Conservation (phyloP, 2,329 filamentous ascomycete species). For the Plectosphaerella cucumerina region DNA sequence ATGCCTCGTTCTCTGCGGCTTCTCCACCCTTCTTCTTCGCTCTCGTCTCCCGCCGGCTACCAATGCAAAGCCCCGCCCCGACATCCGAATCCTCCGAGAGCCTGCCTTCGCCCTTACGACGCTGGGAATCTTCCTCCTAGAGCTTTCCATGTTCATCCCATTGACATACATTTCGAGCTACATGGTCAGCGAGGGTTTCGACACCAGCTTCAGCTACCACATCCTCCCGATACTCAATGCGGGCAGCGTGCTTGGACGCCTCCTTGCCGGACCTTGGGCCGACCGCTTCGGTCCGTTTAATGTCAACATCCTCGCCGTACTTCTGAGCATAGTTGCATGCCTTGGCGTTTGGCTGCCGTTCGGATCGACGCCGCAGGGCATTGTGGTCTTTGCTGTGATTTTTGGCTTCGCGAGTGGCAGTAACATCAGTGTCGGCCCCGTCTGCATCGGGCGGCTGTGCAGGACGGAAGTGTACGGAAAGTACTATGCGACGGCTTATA, state of each 20-base stretch:
- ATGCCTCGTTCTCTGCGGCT: constrained; percentile 29
- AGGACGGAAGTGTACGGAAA: constrained; percentile 7
- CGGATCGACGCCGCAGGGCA: constrained; percentile 21
- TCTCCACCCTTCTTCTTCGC: constrained; percentile 34
- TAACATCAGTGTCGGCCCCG: constrained; percentile 36
- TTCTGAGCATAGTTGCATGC: constrained; percentile 27
- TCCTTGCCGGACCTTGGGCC: constrained; percentile 39
- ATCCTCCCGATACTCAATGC: constrained; percentile 40
- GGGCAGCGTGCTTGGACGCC: constrained; percentile 39
- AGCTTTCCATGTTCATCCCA: constrained; percentile 41
- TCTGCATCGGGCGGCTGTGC: constrained; percentile 27
- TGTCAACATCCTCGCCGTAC: constrained; percentile 25
- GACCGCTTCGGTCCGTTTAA: constrained; percentile 37
- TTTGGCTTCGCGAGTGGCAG: constrained; percentile 42
- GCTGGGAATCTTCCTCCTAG: constrained; percentile 39
- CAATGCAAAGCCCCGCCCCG: constrained; percentile 24
- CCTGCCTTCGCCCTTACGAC: constrained; percentile 30
- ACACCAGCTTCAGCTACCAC: constrained; percentile 29
- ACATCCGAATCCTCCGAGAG: constrained; percentile 31
- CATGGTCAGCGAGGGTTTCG: constrained; percentile 32
- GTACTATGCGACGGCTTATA: constrained; percentile 9
- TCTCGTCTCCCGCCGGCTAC: constrained; percentile 15
- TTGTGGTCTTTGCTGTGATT: constrained; percentile 35
- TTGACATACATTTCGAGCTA: constrained; percentile 44
- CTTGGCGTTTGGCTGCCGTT: constrained; percentile 29